These are phyloP conservation scores for Lolium rigidum DNA, from an alignment of 176 grass and related monocot species.

Conservation along the genomic window DNA sequence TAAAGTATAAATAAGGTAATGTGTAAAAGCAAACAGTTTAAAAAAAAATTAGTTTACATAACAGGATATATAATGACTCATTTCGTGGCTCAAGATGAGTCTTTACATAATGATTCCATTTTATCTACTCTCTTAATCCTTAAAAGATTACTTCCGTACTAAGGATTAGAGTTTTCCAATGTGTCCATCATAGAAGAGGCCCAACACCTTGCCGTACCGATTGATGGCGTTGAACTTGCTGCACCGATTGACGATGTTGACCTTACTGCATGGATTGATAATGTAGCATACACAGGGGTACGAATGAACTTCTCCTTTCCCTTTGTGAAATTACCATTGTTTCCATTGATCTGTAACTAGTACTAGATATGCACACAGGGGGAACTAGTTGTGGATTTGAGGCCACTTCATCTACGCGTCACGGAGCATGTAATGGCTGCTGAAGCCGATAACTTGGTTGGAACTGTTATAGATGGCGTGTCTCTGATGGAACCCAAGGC, in stretches of 20 bases:
- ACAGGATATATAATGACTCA: too few species aligned
- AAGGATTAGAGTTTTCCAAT: too few species aligned
- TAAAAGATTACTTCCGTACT: too few species aligned
- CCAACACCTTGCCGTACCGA: neutral
- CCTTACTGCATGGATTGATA: constrained; percentile 4
- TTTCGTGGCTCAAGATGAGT: too few species aligned
- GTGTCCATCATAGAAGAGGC: neutral
- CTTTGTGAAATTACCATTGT: neutral
- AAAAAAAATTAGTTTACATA: too few species aligned
- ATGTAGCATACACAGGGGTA: neutral
- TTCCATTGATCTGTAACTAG: neutral
- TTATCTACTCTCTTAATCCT: neutral
- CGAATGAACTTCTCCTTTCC: neutral
- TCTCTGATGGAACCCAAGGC: too few species aligned
- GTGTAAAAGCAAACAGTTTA: too few species aligned
- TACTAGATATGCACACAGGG: neutral
- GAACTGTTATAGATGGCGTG: neutral
- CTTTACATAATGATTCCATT: too few species aligned
- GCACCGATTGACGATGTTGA: neutral
- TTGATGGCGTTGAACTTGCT: too few species aligned
- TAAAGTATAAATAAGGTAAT: too few species aligned
- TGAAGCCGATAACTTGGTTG: neutral
- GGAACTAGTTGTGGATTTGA: too few species aligned
- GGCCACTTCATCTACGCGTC: neutral
- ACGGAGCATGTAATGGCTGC: neutral